phyloP scores from a whole-genome alignment of 2,329 filamentous ascomycete species.

The Bisporella sp. region DNA sequence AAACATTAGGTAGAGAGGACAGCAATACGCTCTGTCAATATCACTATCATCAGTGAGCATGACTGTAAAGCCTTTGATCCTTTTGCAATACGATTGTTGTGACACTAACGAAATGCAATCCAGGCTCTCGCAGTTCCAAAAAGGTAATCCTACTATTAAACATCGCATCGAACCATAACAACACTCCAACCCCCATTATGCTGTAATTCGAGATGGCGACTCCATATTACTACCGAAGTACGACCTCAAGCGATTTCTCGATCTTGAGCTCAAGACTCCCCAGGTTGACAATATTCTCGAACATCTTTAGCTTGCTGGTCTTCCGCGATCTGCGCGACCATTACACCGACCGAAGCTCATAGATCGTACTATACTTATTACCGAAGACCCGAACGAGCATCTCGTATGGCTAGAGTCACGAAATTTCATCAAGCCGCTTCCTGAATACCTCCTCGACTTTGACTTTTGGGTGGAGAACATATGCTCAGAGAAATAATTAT shows the following conservation, averaged over 20 bases:
- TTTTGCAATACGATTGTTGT: too few relatives aligned
- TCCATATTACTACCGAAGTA: background rate
- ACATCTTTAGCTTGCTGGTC: slow-evolving; percentile 11
- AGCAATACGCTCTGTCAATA: too few relatives aligned
- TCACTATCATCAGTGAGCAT: too few relatives aligned
- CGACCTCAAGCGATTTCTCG: background rate
- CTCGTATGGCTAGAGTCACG: slow-evolving; percentile 24
- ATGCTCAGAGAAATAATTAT: slow-evolving; percentile 1
- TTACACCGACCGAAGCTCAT: slow-evolving; percentile 27
- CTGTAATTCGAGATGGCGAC: background rate
- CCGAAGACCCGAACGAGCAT: slow-evolving; percentile 30
- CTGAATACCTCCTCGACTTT: slow-evolving; percentile 21
- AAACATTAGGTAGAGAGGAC: too few relatives aligned
- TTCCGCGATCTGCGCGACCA: slow-evolving; percentile 8
- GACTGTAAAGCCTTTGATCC: too few relatives aligned
- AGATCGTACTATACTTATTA: slow-evolving; percentile 26
- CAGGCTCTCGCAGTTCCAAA: too few relatives aligned
- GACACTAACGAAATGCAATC: too few relatives aligned
- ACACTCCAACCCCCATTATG: too few relatives aligned
- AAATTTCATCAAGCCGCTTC: slow-evolving; percentile 30
- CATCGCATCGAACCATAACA: too few relatives aligned
- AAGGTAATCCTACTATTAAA: too few relatives aligned
- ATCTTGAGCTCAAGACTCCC: background rate
- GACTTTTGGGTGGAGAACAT: slow-evolving; percentile 19
- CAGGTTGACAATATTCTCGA: slow-evolving; percentile 17